phyloP scores from a whole-genome alignment of 495 filamentous ascomycete genomes.

The Aspergillus biplanus region DNA sequence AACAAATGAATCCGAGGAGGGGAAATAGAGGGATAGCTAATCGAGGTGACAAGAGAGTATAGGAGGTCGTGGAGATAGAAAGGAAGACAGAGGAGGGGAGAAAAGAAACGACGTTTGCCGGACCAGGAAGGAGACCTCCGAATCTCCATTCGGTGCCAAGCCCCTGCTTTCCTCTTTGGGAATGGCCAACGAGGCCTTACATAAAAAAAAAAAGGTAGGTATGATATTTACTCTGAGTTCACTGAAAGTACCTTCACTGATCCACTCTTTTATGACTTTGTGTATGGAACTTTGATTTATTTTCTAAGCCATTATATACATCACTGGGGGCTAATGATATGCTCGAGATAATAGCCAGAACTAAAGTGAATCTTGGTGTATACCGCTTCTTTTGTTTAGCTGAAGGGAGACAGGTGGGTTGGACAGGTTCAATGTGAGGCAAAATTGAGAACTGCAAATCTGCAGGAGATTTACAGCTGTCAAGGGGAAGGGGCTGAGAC shows the following conservation, averaged over 20 bases:
- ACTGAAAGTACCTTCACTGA: no score
- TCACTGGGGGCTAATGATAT: constrained; percentile 17
- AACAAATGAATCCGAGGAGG: background rate
- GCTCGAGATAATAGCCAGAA: constrained; percentile 5
- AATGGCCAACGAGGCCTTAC: constrained; percentile 9
- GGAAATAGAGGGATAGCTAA: background rate
- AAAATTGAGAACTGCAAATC: background rate
- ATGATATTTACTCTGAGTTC: no score
- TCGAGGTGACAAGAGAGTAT: background rate
- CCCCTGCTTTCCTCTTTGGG: constrained; percentile 14
- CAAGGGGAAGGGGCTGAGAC: background rate
- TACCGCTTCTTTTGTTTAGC: background rate
- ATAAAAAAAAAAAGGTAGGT: no score
- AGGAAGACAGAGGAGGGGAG: background rate
- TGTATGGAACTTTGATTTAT: constrained; percentile 7
- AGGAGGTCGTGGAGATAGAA: background rate
- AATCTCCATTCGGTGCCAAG: constrained; percentile 16
- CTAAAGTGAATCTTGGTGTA: background rate
- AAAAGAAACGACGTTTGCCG: constrained; percentile 3
- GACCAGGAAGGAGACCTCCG: constrained; percentile 15
- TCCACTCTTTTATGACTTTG: no score
- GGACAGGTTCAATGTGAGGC: constrained; percentile 3
- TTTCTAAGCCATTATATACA: constrained; percentile 23
- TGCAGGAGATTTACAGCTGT: background rate
- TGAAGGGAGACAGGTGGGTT: background rate